A percentile compares a stretch with the other conserved stretches of the same genome.
Conservation (phyloP, 345 rosid species). For the Hibiscus mutabilis region DNA sequence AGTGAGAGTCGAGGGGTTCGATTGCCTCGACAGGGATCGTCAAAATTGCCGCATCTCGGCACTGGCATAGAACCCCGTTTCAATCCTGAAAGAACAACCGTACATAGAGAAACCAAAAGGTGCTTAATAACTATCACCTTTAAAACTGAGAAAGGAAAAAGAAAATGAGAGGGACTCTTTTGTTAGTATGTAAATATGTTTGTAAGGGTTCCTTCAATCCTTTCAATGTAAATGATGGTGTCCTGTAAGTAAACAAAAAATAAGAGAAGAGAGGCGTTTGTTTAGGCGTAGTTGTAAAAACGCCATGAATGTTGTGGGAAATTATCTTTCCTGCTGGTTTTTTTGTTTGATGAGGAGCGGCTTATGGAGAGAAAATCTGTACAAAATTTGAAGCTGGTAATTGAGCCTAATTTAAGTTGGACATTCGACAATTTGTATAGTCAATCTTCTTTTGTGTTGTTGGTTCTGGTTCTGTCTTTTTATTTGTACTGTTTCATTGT, state of each 20-base stretch:
- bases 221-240: constrained; percentile 17
- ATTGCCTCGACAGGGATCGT: constrained; percentile 87
- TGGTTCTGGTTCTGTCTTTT: not conserved
- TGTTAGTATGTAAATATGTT: constrained; percentile 31
- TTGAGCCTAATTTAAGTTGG: not conserved
- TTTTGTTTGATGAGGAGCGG: too few species aligned
- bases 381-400: not conserved
- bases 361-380: constrained; percentile 2
- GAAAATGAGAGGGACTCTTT: constrained; percentile 15
- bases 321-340: not conserved
- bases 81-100: constrained; percentile 8
- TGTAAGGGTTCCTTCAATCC: constrained; percentile 23
- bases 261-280: too few species aligned
- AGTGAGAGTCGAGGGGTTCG: constrained; percentile 94
- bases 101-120: constrained; percentile 20
- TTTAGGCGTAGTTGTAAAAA: not conserved
- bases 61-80: constrained; percentile 40
- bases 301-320: not conserved
- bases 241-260: constrained; percentile 9
- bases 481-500: not conserved
- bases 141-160: constrained; percentile 13
- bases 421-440: not conserved
- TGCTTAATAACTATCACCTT: not conserved
- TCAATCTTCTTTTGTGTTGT: not conserved
- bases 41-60: constrained; percentile 71